Base-by-base conservation (phyloP, 116 monocot species). In the Papilionanthe hybrid region DNA sequence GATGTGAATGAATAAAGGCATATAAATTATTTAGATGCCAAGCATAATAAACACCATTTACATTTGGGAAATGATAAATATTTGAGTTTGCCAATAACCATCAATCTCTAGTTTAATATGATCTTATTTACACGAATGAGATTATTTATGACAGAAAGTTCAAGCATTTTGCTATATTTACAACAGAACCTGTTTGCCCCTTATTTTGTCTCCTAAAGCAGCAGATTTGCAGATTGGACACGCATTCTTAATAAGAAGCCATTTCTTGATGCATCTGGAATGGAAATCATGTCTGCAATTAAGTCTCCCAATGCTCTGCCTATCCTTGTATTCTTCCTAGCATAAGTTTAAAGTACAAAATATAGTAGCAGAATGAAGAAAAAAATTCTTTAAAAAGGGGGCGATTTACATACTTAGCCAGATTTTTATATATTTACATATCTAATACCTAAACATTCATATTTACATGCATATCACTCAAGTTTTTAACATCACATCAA, bases 221-320 rank as follows among this genome's bases (percentile, higher is more conserved):
- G 87, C 75, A 42, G 88, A 78, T 82, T 96, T 96, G 88, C 96
- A 96, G 42, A 96, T 87, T 50, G 96, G 96, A 77, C 96, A 96
- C 32, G 71, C 71, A 72, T 96, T 91, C 86, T 93, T 93, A 43
- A 90, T 86, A 75, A 56, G 77, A 83, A 96, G 77, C 96, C 96
- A 96, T 41, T 88, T 85, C 85, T 82, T 91, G 84, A 96, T 86
- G 86, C 96, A 96, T 68, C 43, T 49, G 15, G 53, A 45, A 75
- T 96, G 96, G 84, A 88, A 96, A n/a, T 86, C 85, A 74, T 96
- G 96, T 10, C 80, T 68, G 57, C 96, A 96, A 7, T 76, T 82
- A 28, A 96, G 83, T 47, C 19, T 90, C 10, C 92, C 96, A 11
- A 96, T 42, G 50, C 78, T 76, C n/a, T 90, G 89, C 49, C 45